phyloP scores from a whole-genome alignment of 83 land plant genomes.

The Picea abies region DNA sequence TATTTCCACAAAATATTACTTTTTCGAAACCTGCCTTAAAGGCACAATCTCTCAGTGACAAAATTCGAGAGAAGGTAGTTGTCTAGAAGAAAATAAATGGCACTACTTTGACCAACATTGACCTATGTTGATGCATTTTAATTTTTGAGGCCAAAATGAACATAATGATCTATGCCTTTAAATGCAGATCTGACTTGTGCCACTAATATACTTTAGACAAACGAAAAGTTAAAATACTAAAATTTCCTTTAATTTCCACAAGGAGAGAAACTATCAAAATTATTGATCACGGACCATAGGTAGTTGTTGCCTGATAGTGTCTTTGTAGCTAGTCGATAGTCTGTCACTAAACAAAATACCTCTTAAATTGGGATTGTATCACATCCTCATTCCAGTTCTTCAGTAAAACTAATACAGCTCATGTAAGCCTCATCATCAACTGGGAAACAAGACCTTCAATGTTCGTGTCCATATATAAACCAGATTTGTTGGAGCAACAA shows the following conservation, averaged over 20 bases:
- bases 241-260: not conserved
- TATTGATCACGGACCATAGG: not conserved
- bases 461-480: not conserved
- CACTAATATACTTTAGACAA: not conserved
- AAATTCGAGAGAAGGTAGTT: no score
- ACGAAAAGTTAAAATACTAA: not conserved
- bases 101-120: no score
- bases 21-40: not conserved
- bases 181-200: not conserved
- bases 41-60: no score
- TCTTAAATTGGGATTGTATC: not conserved
- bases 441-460: no score
- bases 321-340: not conserved
- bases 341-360: conserved; percentile 1
- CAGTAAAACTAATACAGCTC: no score
- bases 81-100: no score
- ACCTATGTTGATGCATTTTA: no score
- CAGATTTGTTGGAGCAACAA: not conserved
- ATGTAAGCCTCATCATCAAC: no score
- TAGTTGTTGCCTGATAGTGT: not conserved
- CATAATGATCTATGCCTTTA: not conserved
- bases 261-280: not conserved
- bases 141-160: no score
- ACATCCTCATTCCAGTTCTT: no score
- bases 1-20: no score